phyloP scores from a whole-genome alignment of 2,329 filamentous ascomycete species.

The Podosphaera xanthii region DNA sequence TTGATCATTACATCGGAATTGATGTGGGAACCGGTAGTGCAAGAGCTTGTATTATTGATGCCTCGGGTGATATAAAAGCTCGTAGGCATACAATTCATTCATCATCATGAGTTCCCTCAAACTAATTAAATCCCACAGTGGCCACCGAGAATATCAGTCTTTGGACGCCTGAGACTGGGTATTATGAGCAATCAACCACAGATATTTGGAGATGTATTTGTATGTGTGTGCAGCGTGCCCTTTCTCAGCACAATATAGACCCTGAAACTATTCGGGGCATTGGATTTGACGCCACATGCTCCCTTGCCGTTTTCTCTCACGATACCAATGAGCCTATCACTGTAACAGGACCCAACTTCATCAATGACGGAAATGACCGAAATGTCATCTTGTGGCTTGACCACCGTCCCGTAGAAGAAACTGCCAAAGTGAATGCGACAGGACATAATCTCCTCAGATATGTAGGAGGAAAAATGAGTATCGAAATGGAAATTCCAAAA shows the following conservation, averaged over 20 bases:
- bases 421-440: conserved; percentile 79
- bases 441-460: conserved; percentile 84
- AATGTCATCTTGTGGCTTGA: conserved; percentile 97
- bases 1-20: conserved; percentile 56
- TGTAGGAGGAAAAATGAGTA: conserved; percentile 93
- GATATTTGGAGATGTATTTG: conserved; percentile 96
- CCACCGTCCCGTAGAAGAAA: conserved; percentile 77
- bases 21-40: conserved; percentile 94
- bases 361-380: conserved; percentile 58
- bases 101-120: background rate
- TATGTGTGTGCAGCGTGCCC: conserved; percentile 59
- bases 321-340: conserved; percentile 77
- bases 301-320: conserved; percentile 68
- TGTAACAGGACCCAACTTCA: conserved; percentile 76
- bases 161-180: conserved; percentile 55
- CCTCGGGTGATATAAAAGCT: conserved; percentile 65
- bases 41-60: conserved; percentile 85
- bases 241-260: conserved; percentile 62
- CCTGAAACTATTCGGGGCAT: conserved; percentile 61
- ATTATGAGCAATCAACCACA: conserved; percentile 89
- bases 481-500: conserved; percentile 99
- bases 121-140: conserved; percentile 17
- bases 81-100: conserved; percentile 7
- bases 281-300: conserved; percentile 97
- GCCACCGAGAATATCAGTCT: conserved; percentile 56